phyloP scores from a whole-genome alignment of 352 stramenopile genomes.

The Ophiocytium majus region DNA sequence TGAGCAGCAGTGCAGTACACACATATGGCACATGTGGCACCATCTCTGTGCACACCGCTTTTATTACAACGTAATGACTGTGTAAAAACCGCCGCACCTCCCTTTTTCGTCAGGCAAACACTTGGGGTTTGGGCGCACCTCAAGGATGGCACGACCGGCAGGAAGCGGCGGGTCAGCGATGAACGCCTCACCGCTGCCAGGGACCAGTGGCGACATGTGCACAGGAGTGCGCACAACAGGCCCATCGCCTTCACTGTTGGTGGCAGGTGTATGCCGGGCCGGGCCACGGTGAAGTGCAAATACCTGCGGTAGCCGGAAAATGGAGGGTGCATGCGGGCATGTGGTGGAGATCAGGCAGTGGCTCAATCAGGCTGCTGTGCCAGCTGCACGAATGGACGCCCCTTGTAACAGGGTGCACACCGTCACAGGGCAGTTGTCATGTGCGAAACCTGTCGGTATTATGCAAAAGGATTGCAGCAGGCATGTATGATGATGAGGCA shows the following conservation, averaged over 20 bases:
- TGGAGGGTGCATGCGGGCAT: too few relatives aligned
- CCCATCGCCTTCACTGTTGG: not conserved
- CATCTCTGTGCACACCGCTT: too few relatives aligned
- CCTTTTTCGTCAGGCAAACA: not conserved
- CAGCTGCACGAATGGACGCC: too few relatives aligned
- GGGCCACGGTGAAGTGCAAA: not conserved
- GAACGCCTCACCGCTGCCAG: not conserved
- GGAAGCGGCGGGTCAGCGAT: not conserved
- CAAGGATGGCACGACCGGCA: not conserved
- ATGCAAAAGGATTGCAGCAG: too few relatives aligned
- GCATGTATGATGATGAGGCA: not conserved
- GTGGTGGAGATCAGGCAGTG: not conserved
- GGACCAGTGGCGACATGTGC: not conserved
- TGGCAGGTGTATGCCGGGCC: not conserved
- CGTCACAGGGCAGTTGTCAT: too few relatives aligned
- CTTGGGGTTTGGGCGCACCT: not conserved
- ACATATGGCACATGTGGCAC: too few relatives aligned
- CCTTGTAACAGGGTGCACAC: too few relatives aligned
- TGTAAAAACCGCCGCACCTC: not conserved
- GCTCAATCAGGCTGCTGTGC: too few relatives aligned
- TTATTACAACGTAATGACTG: not conserved
- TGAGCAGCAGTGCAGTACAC: too few relatives aligned
- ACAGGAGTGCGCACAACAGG: not conserved
- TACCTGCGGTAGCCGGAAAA: too few relatives aligned
- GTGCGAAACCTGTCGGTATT: too few relatives aligned